Evolutionary conservation across 2,329 filamentous ascomycete species (phyloP), one percentile per base, ranked within the genome.

Genomic region (Aspergillus latus): DNA sequence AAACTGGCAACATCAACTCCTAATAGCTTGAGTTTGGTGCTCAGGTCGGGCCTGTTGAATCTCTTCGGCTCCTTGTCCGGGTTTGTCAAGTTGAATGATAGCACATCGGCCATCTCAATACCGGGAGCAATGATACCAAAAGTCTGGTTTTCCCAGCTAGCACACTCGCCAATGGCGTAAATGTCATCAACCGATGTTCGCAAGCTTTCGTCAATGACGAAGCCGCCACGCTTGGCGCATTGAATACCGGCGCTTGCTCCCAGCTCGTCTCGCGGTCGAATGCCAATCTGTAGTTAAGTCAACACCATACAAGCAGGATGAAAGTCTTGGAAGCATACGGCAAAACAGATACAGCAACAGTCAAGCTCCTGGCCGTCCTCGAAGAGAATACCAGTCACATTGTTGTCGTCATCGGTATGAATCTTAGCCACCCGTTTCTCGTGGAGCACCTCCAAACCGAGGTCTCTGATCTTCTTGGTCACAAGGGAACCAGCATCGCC

Each of bases 1-100:
- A 96, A 96, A 67, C 89, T 94, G 15, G 92, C 92, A 4, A 96
- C 92, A 62, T 96, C 90, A 7, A 96, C 90, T 0, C 92, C 92
- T 0, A 96, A 80, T 0, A 96, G 79, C 78, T 96, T 96, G 30
- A 96, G 78, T 71, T 96, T 96, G 0, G 92, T 96, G 78, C 92
- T 96, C 40, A 96, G 78, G 71, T 96, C 91, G 0, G 92, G 92
- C 4, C 87, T 78, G 72, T 90, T 90, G 79, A 95, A 96, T 30
- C 78, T 79, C 32, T 88, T 80, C 1, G 84, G 84, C 5, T 84
- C 74, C 68, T 93, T 88, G 2, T 84, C 81, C 68, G 88, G 87
- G 32, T 90, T 89, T 69, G 92, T 95, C 56, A 97, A 83, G 72
- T 96, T 96, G 78, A 94, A 96, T 9, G 92, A 86, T 2, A 96